phyloP scores from a whole-genome alignment of 1,139 yeast genomes.

The Yamadazyma mexicana region DNA sequence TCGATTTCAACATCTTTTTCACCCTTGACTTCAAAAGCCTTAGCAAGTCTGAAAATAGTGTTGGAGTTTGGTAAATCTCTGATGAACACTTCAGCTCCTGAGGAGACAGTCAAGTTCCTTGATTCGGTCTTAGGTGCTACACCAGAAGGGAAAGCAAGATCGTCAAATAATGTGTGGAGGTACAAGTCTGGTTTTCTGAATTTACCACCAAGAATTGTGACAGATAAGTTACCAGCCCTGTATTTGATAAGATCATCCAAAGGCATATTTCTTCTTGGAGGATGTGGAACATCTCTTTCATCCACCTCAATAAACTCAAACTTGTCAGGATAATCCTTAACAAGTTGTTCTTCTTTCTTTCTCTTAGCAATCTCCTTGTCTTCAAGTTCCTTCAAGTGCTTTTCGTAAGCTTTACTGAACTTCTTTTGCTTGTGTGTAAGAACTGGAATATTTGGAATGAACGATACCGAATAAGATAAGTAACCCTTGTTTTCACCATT shows the following conservation, averaged over 20 bases:
- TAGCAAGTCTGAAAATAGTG: slow-evolving; percentile 55
- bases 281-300: slow-evolving; percentile 44
- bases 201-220: slow-evolving; percentile 51
- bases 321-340: slow-evolving; percentile 57
- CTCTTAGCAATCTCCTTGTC: slow-evolving; percentile 37
- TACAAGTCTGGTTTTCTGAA: slow-evolving; percentile 48
- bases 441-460: slow-evolving; percentile 63
- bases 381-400: slow-evolving; percentile 28
- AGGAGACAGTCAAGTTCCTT: slow-evolving; percentile 35
- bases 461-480: slow-evolving; percentile 57
- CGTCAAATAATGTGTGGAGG: slow-evolving; percentile 66
- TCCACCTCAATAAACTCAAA: slow-evolving; percentile 65
- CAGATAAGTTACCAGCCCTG: slow-evolving; percentile 62
- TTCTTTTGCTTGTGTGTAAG: slow-evolving; percentile 56
- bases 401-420: slow-evolving; percentile 34
- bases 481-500: slow-evolving; percentile 49
- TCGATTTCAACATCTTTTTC: slow-evolving; percentile 53
- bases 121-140: slow-evolving; percentile 48
- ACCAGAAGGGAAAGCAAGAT: slow-evolving; percentile 58
- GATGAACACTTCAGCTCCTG: slow-evolving; percentile 59
- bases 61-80: slow-evolving; percentile 69
- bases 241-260: slow-evolving; percentile 52
- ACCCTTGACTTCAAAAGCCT: slow-evolving; percentile 46
- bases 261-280: slow-evolving; percentile 49
- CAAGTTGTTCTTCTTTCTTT: slow-evolving; percentile 45